Conservation (phyloP, 169 alveolate species). For the Cryptosporidium baileyi region DNA sequence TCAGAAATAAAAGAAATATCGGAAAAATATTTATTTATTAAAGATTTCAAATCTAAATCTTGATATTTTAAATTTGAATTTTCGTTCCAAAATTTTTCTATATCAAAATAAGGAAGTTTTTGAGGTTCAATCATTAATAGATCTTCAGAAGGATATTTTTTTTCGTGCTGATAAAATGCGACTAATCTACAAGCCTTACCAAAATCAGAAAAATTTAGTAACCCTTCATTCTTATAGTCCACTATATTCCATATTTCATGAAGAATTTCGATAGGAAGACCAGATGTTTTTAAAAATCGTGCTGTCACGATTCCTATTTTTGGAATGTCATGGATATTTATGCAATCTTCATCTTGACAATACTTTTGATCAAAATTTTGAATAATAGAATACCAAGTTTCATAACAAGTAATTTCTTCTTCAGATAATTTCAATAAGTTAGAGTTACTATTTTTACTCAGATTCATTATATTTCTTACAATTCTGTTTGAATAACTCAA, state of each 20-base stretch:
- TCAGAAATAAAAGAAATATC: background rate
- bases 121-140: background rate
- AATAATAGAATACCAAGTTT: conserved; percentile 56
- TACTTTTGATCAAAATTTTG: background rate
- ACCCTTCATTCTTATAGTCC: conserved; percentile 17
- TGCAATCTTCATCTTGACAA: background rate
- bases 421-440: background rate
- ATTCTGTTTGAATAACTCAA: no score
- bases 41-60: background rate
- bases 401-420: conserved; percentile 28
- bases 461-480: no score
- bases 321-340: background rate
- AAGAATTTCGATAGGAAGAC: conserved; percentile 27
- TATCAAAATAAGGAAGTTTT: conserved; percentile 31
- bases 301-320: conserved; percentile 34
- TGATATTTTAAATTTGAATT: background rate
- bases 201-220: conserved; percentile 5
- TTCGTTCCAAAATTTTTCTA: background rate
- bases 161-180: conserved; percentile 46
- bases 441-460: no score
- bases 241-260: conserved; percentile 62
- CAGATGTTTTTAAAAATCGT: conserved; percentile 35
- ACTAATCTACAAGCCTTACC: conserved; percentile 54
- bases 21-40: conserved; percentile 20
- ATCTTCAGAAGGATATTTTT: background rate